Evolutionary conservation across 805 yeast species (phyloP).

Genomic region (Cyberlindnera xishuangbannaensis): DNA sequence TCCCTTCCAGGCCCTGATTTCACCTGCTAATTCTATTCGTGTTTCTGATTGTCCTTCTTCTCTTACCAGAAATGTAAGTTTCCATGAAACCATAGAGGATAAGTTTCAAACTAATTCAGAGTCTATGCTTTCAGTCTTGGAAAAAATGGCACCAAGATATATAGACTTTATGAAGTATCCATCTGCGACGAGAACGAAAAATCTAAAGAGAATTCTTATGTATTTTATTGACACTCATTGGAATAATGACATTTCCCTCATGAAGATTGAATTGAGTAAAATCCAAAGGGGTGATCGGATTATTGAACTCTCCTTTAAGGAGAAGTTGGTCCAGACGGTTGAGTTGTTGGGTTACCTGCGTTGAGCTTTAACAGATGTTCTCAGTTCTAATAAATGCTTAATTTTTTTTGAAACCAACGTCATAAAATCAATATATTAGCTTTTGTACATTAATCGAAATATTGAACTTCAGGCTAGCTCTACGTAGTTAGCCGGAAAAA

Average conservation of each 20-base stretch:
- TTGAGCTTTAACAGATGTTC: too few species aligned
- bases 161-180: conserved; percentile 30
- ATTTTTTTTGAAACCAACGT: too few species aligned
- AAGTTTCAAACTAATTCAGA: conserved; percentile 1
- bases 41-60: too few species aligned
- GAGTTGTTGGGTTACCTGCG: conserved; percentile 24
- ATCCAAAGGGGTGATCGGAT: conserved; percentile 14
- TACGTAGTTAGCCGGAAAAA: conserved; percentile 96
- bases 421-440: too few species aligned
- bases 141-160: conserved; percentile 25
- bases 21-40: background rate
- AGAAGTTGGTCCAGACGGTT: conserved; percentile 16
- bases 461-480: conserved; percentile 58
- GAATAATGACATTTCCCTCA: conserved; percentile 23
- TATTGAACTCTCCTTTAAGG: conserved; percentile 9
- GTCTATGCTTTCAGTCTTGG: conserved; percentile 17
- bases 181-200: conserved; percentile 28
- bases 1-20: conserved; percentile 4
- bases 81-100: background rate
- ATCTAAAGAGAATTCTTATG: conserved; percentile 27
- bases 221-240: conserved; percentile 33
- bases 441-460: background rate
- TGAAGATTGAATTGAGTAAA: conserved; percentile 9
- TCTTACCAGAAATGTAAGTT: too few species aligned
- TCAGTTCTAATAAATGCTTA: too few species aligned